These are phyloP conservation scores for Penicillium nordicum DNA, from an alignment of 2,329 filamentous ascomycete species.

Conservation along the genomic window DNA sequence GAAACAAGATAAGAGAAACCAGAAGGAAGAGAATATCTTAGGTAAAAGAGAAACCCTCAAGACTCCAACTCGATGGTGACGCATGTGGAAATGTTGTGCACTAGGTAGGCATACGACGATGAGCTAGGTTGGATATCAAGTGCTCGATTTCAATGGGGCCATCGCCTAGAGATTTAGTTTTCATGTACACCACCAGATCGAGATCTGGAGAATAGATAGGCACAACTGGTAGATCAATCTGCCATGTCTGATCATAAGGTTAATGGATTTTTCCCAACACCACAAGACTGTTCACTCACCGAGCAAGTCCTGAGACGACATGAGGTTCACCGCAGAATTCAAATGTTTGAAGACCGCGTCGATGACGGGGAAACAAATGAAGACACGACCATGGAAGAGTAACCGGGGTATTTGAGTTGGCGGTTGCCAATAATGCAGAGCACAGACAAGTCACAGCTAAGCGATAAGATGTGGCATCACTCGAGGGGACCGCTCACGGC, in stretches of 20 bases:
- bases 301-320: slow-evolving; percentile 9
- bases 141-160: not conserved
- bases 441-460: slow-evolving; percentile 1
- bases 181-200: slow-evolving; percentile 8
- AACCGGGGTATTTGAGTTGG: slow-evolving; percentile 3
- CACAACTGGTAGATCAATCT: slow-evolving; percentile 10
- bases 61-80: not conserved
- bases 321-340: slow-evolving; percentile 5
- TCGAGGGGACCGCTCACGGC: not conserved
- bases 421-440: slow-evolving; percentile 4
- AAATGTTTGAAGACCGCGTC: not conserved
- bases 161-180: slow-evolving; percentile 3
- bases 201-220: slow-evolving; percentile 6
- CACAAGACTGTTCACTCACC: not conserved
- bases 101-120: not conserved
- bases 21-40: slow-evolving; percentile 11
- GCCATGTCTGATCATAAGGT: slow-evolving; percentile 7
- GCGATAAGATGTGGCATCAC: slow-evolving; percentile 4
- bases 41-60: not conserved
- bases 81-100: not conserved
- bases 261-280: not conserved
- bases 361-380: slow-evolving; percentile 4
- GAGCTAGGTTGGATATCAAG: not conserved
- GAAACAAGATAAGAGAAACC: slow-evolving; percentile 2
- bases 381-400: slow-evolving; percentile 1